A percentile compares a stretch with the other conserved stretches of the same genome.
These are phyloP conservation scores for Phytophthora quininea DNA, from an alignment of 352 stramenopile species.

Conservation along the genomic window DNA sequence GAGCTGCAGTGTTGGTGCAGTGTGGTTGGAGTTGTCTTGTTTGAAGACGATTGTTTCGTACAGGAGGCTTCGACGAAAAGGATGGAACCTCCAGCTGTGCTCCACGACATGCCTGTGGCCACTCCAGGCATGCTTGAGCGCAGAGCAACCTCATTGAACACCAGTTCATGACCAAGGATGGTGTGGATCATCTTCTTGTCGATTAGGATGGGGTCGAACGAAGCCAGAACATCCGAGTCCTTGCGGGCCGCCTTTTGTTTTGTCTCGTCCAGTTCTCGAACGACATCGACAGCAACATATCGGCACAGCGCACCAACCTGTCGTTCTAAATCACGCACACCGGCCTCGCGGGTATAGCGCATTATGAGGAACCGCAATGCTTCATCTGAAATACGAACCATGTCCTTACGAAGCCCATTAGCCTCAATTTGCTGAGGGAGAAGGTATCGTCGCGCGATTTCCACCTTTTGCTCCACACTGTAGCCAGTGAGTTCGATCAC, in stretches of 20 bases:
- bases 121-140: constrained; percentile 71
- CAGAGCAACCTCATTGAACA: constrained; percentile 80
- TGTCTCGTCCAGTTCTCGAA: constrained; percentile 48
- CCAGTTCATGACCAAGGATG: constrained; percentile 71
- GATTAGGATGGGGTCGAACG: constrained; percentile 48
- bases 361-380: constrained; percentile 74
- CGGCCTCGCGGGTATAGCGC: constrained; percentile 88
- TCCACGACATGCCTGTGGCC: constrained; percentile 88
- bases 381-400: constrained; percentile 60
- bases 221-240: constrained; percentile 21
- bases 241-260: constrained; percentile 22
- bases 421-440: constrained; percentile 80
- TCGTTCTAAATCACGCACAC: constrained; percentile 83
- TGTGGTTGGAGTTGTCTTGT: constrained; percentile 25
- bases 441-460: constrained; percentile 81
- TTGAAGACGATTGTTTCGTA: constrained; percentile 40
- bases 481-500: constrained; percentile 85
- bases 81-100: constrained; percentile 74
- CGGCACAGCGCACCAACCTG: constrained; percentile 81
- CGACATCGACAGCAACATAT: constrained; percentile 72
- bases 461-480: constrained; percentile 83
- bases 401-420: constrained; percentile 62
- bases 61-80: constrained; percentile 89
- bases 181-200: constrained; percentile 57
- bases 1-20: constrained; percentile 55